These are phyloP conservation scores for Fusarium nurragi DNA, from an alignment of 2,329 filamentous ascomycete species.

Conservation along the genomic window DNA sequence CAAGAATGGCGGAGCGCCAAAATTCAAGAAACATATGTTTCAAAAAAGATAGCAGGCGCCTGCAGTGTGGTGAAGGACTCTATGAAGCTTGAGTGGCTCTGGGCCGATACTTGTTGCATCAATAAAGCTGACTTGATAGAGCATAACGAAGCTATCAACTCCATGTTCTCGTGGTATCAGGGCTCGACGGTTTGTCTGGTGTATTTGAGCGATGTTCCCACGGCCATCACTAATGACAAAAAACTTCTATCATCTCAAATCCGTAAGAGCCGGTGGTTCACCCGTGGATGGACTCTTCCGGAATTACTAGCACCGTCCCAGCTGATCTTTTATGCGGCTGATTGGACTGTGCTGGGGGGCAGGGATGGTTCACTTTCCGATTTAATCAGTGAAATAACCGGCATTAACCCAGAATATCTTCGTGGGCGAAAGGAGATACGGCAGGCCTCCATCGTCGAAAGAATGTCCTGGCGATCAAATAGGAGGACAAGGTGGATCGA, in stretches of 20 bases:
- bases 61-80: neutral
- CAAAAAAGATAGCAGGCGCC: neutral
- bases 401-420: neutral
- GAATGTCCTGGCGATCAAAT: neutral
- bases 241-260: neutral
- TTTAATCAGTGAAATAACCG: fast-evolving
- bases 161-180: neutral
- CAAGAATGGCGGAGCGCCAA: neutral
- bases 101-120: neutral
- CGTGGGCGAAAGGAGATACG: neutral
- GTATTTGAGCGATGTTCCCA: slow-evolving; percentile 48
- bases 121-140: neutral
- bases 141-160: neutral
- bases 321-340: slow-evolving; percentile 5
- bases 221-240: neutral
- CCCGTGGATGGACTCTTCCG: slow-evolving; percentile 29
- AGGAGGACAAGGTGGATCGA: neutral
- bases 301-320: slow-evolving; percentile 7
- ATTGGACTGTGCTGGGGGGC: neutral
- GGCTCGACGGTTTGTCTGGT: neutral
- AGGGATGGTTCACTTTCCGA: neutral
- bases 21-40: neutral
- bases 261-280: slow-evolving; percentile 1
- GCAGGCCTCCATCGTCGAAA: neutral
- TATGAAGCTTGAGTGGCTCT: neutral